These are phyloP conservation scores for Effrenium voratum DNA, from an alignment of 73 alveolate genomes.

Conservation along the genomic window DNA sequence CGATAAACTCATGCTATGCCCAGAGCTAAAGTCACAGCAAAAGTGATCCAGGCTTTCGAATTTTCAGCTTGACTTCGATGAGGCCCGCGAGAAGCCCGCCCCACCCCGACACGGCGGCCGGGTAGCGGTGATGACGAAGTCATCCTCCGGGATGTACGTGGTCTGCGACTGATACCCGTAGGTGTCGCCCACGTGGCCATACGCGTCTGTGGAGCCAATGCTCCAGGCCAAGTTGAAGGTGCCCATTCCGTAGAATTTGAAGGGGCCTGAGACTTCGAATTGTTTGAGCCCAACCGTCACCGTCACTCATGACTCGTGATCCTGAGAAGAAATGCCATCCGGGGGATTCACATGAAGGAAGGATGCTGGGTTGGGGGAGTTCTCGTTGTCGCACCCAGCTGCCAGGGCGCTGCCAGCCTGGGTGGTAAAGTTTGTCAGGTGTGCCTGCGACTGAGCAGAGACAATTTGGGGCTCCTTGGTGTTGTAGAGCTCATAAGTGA, in stretches of 20 bases:
- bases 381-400: neutral
- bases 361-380: neutral
- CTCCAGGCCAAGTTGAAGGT: conserved; percentile 92
- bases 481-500: conserved; percentile 90
- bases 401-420: neutral
- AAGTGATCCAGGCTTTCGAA: neutral
- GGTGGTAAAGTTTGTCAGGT: conserved; percentile 64
- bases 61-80: no score
- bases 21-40: no score
- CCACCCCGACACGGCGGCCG: no score
- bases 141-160: conserved; percentile 58
- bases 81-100: no score
- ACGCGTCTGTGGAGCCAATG: conserved; percentile 45
- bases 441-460: conserved; percentile 43
- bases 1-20: no score
- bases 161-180: conserved; percentile 93
- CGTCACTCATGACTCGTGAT: neutral
- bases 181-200: conserved; percentile 93
- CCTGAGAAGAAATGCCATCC: neutral
- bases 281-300: neutral
- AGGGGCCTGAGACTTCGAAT: conserved; percentile 30
- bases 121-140: conserved; percentile 18
- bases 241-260: conserved; percentile 90
- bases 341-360: neutral
- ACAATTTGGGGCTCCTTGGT: conserved; percentile 1